Base-by-base conservation (phyloP, 306 rosid species). In the Cercis canadensis region DNA sequence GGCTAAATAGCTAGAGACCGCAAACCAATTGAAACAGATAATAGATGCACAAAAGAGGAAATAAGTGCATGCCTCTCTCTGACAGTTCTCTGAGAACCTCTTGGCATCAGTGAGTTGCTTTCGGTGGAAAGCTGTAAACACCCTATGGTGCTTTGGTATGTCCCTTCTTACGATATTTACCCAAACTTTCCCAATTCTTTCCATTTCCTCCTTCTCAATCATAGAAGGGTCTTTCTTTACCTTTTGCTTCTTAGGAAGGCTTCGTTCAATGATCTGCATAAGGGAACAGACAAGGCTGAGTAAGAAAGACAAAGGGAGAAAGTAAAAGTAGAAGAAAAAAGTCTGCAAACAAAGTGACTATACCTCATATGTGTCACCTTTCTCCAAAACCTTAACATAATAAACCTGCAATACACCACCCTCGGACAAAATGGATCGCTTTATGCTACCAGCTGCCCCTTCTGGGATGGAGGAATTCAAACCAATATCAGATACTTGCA, bases 331-430 rank as follows among this genome's bases (percentile, higher is more conserved):
- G 24, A 64, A 18, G 67, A 62, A n/a, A 33, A 49, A 59, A 46
- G 13, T 45, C 57, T 11, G 2, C 41, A 47, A 69, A 52, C 54
- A 9, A 41, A 62, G 41, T 24, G 29, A 24, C 39, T 68, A 76
- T 81, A 95, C 99, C 99, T 95, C 99, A 45, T 95, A 95, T 46
- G 99, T 82, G 80, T 95, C 99, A 69, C 99, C 97, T 82, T 95
- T 95, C 87, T 95, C 99, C 86, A 92, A 83, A 86, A 95, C 99
- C 87, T 95, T 95, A 66, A 95, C 99, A 75, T 89, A 89, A 76
- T 91, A 89, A 81, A 89, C 82, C 76, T 95, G 99, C 76, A 91
- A 81, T 39, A 89, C 88, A 71, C 99, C 99, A 68, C 97, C 90
- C 84, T 95, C 99, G 0, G 96, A 91, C 81, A 95, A 85, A 86